Conservation (phyloP, 2,329 filamentous ascomycete genomes). For the Torrubiella hemipterigena region DNA sequence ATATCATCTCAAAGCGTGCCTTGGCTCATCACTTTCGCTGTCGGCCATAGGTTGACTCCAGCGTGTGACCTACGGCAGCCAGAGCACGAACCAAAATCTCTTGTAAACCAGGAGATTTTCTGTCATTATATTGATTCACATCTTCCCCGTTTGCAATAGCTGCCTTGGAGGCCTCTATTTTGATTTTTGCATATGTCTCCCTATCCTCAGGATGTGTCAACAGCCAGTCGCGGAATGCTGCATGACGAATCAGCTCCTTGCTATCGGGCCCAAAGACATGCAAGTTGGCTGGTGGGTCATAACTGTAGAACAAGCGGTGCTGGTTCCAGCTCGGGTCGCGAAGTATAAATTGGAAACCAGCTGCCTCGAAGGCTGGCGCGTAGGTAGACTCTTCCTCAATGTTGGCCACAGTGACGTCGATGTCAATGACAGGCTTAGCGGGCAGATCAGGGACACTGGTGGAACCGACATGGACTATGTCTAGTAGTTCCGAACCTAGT, state of each 20-base stretch:
- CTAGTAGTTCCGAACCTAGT: constrained; percentile 15
- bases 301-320: constrained; percentile 25
- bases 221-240: constrained; percentile 30
- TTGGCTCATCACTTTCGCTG: too few relatives aligned
- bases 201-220: constrained; percentile 19
- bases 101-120: too few relatives aligned
- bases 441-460: constrained; percentile 30
- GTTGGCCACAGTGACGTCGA: constrained; percentile 30
- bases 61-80: too few relatives aligned
- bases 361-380: constrained; percentile 22
- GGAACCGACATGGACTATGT: constrained; percentile 30
- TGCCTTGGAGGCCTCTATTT: constrained; percentile 21
- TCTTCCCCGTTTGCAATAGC: constrained; percentile 13
- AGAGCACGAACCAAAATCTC: too few relatives aligned
- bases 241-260: constrained; percentile 24
- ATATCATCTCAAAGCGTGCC: too few relatives aligned
- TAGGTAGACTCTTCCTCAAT: constrained; percentile 23
- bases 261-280: constrained; percentile 28
- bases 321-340: constrained; percentile 29
- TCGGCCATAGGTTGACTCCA: too few relatives aligned
- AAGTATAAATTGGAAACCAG: constrained; percentile 26
- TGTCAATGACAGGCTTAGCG: constrained; percentile 34
- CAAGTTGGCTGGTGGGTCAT: constrained; percentile 23
- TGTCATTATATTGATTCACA: too few relatives aligned
- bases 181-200: constrained; percentile 23